These are phyloP conservation scores for Agaricus bisporus DNA, from an alignment of 768 basidiomycete genomes.

Conservation along the genomic window DNA sequence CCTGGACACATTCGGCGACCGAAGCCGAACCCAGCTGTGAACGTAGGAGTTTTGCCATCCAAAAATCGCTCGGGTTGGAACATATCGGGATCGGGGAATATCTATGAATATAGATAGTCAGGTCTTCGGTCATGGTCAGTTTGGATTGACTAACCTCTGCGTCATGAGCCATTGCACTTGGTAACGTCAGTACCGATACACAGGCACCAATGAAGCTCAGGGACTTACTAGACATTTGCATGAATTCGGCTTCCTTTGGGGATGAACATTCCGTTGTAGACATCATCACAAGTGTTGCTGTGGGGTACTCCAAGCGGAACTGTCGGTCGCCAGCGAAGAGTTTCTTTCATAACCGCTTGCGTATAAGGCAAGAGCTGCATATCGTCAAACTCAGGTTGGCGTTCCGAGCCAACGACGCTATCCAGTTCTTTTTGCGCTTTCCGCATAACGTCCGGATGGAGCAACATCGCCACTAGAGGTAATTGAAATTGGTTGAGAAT, in stretches of 20 bases:
- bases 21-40: slow-evolving; percentile 21
- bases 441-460: slow-evolving; percentile 19
- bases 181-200: background rate
- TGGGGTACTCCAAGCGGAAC: slow-evolving; percentile 28
- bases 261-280: slow-evolving; percentile 30
- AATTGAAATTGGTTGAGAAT: background rate
- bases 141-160: slow-evolving; percentile 11
- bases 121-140: background rate
- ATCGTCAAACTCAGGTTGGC: slow-evolving; percentile 23
- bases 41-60: slow-evolving; percentile 12
- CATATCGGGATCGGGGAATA: slow-evolving; percentile 17
- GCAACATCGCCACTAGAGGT: slow-evolving; percentile 22
- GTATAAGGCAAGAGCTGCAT: slow-evolving; percentile 16
- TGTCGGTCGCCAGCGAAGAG: slow-evolving; percentile 20
- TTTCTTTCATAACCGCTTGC: slow-evolving; percentile 16
- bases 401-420: slow-evolving; percentile 18
- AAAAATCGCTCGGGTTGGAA: slow-evolving; percentile 21
- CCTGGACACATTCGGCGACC: slow-evolving; percentile 24
- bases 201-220: background rate
- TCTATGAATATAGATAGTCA: slow-evolving; percentile 7
- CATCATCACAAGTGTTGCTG: slow-evolving; percentile 26
- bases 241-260: slow-evolving; percentile 26
- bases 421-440: slow-evolving; percentile 28
- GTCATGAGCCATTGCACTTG: slow-evolving; percentile 20
- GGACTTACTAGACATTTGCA: slow-evolving; percentile 20